A percentile compares a stretch with the other conserved stretches of the same genome.
phyloP scores from a whole-genome alignment of 2,329 filamentous ascomycete genomes.

The Lachnellula hyalina region DNA sequence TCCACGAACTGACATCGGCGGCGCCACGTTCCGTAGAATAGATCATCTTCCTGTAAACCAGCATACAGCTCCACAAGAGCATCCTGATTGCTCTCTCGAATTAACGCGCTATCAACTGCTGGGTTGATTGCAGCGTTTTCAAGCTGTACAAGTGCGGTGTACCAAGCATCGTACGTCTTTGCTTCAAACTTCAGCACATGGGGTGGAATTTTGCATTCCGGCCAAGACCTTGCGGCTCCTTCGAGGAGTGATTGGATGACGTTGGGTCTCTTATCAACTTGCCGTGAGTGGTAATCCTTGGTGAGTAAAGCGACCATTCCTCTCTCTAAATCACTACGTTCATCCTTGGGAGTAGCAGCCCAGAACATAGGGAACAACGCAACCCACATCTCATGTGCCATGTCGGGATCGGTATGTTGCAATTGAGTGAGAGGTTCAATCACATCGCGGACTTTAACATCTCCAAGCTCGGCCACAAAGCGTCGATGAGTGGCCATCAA shows the following conservation, averaged over 20 bases:
- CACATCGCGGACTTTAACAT: slow-evolving; percentile 82
- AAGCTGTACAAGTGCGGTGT: slow-evolving; percentile 83
- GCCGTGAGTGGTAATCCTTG: slow-evolving; percentile 90
- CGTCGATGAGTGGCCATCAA: slow-evolving; percentile 73
- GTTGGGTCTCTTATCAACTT: slow-evolving; percentile 92
- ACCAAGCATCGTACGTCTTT: slow-evolving; percentile 94
- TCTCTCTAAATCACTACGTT: slow-evolving; percentile 83
- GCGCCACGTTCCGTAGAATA: slow-evolving; percentile 97
- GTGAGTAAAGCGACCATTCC: slow-evolving; percentile 86
- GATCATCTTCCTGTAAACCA: slow-evolving; percentile 84
- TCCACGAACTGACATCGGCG: slow-evolving; percentile 94
- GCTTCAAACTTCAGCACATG: slow-evolving; percentile 95
- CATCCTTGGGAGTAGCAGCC: slow-evolving; percentile 82
- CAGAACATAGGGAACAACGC: slow-evolving; percentile 89
- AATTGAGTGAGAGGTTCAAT: slow-evolving; percentile 87
- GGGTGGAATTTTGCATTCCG: slow-evolving; percentile 86
- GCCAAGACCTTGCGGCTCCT: slow-evolving; percentile 76
- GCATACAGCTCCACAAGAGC: slow-evolving; percentile 92
- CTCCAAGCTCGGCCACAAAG: slow-evolving; percentile 79
- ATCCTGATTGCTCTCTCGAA: slow-evolving; percentile 92
- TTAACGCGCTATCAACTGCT: slow-evolving; percentile 68
- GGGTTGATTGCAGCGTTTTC: slow-evolving; percentile 85
- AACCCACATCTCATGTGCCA: slow-evolving; percentile 88
- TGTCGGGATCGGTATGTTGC: slow-evolving; percentile 78
- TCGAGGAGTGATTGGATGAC: slow-evolving; percentile 90